Percentiles rank a stretch among this genome's conserved stretches.
These are phyloP conservation scores for Coemansia asiatica DNA, from an alignment of 192 early-diverging fungal species.

Conservation along the genomic window DNA sequence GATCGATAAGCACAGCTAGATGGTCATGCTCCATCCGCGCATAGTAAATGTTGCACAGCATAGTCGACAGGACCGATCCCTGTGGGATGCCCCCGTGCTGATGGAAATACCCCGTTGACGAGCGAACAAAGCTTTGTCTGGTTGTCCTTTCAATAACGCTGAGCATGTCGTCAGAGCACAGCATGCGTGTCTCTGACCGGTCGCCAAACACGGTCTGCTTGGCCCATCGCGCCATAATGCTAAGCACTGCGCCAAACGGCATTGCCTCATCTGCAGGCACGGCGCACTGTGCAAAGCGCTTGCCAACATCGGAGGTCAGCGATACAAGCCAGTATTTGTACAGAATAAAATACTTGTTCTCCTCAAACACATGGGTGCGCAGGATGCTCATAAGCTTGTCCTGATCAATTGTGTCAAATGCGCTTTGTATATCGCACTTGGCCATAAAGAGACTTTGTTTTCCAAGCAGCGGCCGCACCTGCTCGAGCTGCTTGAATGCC, in stretches of 20 bases:
- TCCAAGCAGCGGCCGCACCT: background rate
- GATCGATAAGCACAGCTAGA: constrained; percentile 48
- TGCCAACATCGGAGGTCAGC: constrained; percentile 24
- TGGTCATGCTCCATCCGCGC: constrained; percentile 67
- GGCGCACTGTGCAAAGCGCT: constrained; percentile 26
- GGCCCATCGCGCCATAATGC: constrained; percentile 46
- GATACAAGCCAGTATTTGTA: constrained; percentile 61
- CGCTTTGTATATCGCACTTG: constrained; percentile 77
- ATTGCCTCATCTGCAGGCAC: constrained; percentile 44
- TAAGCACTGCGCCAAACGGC: constrained; percentile 52
- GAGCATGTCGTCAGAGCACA: constrained; percentile 56
- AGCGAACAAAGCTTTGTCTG: constrained; percentile 64
- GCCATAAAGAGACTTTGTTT: constrained; percentile 62
- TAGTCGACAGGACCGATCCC: constrained; percentile 80
- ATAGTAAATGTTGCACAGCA: constrained; percentile 88
- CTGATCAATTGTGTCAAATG: constrained; percentile 85
- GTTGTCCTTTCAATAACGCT: constrained; percentile 64
- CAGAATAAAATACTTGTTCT: constrained; percentile 67
- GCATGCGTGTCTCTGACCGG: constrained; percentile 60
- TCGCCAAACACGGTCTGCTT: constrained; percentile 71
- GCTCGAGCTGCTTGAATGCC: constrained; percentile 30
- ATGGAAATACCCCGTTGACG: constrained; percentile 61
- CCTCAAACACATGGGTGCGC: constrained; percentile 9
- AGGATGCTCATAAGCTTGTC: constrained; percentile 53
- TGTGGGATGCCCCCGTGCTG: constrained; percentile 87